phyloP scores from a whole-genome alignment of 2,329 filamentous ascomycete species.

The Penicillium brevicompactum region DNA sequence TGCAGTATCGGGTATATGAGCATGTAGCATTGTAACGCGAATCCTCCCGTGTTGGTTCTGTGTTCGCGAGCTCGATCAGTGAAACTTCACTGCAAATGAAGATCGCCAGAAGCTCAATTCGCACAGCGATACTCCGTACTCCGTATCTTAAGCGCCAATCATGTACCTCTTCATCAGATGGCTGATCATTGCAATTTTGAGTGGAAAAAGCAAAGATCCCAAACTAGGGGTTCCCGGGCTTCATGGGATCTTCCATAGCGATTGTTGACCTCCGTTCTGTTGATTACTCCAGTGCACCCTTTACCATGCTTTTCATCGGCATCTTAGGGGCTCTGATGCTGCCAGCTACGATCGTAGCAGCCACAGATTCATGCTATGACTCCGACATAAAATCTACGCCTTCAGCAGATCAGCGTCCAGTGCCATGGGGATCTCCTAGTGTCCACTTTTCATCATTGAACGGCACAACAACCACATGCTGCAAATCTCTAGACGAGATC shows the following conservation, averaged over 20 bases:
- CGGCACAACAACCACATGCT: slow-evolving; percentile 5
- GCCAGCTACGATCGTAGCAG: background rate
- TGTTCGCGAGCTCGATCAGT: no score
- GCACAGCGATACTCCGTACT: background rate
- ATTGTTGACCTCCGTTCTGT: background rate
- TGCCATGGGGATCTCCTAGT: slow-evolving; percentile 7
- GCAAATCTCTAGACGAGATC: slow-evolving; percentile 7
- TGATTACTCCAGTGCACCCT: background rate
- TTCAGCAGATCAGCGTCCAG: background rate
- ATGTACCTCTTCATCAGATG: background rate
- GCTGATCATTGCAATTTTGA: background rate
- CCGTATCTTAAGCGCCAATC: background rate
- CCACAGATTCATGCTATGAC: background rate
- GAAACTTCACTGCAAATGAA: background rate
- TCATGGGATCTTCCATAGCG: background rate
- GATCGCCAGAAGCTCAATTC: background rate
- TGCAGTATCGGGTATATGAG: no score
- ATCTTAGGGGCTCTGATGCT: background rate
- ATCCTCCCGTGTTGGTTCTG: no score
- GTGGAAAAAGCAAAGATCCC: background rate
- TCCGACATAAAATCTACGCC: background rate
- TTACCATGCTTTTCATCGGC: background rate
- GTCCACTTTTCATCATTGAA: slow-evolving; percentile 9
- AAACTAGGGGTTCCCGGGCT: background rate
- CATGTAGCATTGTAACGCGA: no score